Percentiles rank a stretch among this genome's conserved stretches.
Conservation (phyloP, 2,329 filamentous ascomycete genomes). For the Paecilomyces sp. region DNA sequence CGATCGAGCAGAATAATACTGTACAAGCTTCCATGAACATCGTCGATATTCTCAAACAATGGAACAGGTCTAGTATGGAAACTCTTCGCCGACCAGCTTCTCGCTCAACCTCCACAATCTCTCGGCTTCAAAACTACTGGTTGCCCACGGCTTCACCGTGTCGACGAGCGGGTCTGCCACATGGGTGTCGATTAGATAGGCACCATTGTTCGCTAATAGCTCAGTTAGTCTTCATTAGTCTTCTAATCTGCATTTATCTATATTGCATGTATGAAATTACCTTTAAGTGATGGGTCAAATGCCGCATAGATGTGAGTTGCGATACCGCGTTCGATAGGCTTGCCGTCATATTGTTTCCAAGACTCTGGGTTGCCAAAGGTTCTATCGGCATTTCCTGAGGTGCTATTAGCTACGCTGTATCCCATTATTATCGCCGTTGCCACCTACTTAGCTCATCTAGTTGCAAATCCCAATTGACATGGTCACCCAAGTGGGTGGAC, state of each 20-base stretch:
- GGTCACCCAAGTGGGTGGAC: not conserved
- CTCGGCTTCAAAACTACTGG: constrained; percentile 25
- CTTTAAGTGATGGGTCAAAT: constrained; percentile 1
- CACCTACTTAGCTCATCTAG: not conserved
- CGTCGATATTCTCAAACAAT: not conserved
- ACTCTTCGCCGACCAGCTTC: constrained; percentile 33
- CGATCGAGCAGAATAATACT: too few species aligned
- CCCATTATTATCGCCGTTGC: not conserved
- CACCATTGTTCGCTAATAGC: not conserved
- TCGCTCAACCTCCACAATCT: constrained; percentile 43
- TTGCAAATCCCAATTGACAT: not conserved
- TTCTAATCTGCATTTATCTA: not conserved
- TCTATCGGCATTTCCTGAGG: not conserved
- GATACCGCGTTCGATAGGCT: not conserved
- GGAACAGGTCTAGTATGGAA: constrained; percentile 8
- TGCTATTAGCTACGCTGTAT: not conserved
- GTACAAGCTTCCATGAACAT: too few species aligned
- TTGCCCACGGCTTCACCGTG: constrained; percentile 20
- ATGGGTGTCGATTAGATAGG: constrained; percentile 6
- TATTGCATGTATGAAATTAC: not conserved
- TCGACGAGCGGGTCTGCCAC: constrained; percentile 18
- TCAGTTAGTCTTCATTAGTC: not conserved
- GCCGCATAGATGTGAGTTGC: constrained; percentile 1
- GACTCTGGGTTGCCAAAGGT: not conserved
- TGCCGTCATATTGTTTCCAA: not conserved